phyloP scores from a whole-genome alignment of 176 grass and related monocot genomes.

The Rhipidocladum racemiflorum region DNA sequence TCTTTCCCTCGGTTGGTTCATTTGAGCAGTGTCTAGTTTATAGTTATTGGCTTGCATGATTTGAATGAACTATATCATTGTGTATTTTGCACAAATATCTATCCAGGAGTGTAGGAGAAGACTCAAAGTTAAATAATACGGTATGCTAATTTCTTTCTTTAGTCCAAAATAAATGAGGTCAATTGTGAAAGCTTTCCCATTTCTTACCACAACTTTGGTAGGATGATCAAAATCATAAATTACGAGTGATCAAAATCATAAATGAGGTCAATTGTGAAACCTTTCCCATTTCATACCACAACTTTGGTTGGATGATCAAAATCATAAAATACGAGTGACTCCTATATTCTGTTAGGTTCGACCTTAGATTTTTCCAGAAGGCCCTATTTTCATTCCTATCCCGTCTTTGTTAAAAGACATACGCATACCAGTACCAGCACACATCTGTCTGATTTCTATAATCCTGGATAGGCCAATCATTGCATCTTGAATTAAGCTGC shows the following conservation, averaged over 20 bases:
- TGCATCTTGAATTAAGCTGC: background rate
- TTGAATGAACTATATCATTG: background rate
- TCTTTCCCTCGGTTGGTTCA: background rate
- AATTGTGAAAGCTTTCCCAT: background rate
- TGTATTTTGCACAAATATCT: background rate
- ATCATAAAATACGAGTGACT: background rate
- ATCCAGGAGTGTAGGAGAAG: background rate
- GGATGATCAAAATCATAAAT: background rate
- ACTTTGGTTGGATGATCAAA: constrained; percentile 3
- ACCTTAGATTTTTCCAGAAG: background rate
- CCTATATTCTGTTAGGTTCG: background rate
- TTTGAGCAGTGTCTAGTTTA: background rate
- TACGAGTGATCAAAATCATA: background rate
- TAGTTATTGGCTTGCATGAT: background rate
- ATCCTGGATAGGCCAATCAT: background rate
- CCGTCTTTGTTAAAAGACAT: background rate
- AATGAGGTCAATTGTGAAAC: background rate
- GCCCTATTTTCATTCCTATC: constrained; percentile 14
- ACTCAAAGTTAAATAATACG: background rate
- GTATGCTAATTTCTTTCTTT: background rate
- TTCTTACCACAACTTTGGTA: constrained; percentile 13
- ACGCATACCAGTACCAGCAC: background rate
- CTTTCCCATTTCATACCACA: constrained; percentile 1
- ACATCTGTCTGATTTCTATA: background rate
- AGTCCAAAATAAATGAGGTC: background rate